phyloP scores from a whole-genome alignment of 495 filamentous ascomycete species.

The Amphirosellinia nigrospora region DNA sequence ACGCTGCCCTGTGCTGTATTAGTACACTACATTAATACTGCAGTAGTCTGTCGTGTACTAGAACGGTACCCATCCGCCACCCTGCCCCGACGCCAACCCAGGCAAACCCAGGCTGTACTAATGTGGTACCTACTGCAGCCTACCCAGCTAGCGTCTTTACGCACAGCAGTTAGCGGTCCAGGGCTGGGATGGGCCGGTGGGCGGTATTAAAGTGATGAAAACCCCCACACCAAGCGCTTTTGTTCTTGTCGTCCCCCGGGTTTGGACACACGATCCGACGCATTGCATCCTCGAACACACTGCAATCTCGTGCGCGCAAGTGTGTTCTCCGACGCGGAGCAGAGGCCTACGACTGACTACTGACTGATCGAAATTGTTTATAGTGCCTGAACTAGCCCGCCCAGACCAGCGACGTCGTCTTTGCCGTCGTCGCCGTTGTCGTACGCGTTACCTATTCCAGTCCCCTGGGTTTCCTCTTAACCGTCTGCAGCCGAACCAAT shows the following conservation, averaged over 20 bases:
- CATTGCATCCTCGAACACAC: slow-evolving; percentile 6
- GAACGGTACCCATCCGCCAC: neutral
- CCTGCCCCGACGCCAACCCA: neutral
- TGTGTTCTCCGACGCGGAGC: slow-evolving; percentile 6
- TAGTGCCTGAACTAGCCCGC: neutral
- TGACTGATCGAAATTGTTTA: slow-evolving; percentile 1
- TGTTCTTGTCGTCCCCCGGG: slow-evolving; percentile 23
- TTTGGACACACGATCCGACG: slow-evolving; percentile 10
- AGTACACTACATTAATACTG: no score
- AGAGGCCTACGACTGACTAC: neutral
- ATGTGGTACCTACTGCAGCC: slow-evolving; percentile 5
- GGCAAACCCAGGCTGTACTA: slow-evolving; percentile 7
- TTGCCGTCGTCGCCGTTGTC: no score
- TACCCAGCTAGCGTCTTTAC: slow-evolving; percentile 3
- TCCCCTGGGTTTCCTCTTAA: neutral
- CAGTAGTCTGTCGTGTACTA: no score
- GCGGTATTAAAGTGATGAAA: slow-evolving; percentile 22
- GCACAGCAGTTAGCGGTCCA: slow-evolving; percentile 11
- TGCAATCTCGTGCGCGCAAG: slow-evolving; percentile 6
- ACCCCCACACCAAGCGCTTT: slow-evolving; percentile 19
- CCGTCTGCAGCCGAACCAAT: slow-evolving; percentile 11
- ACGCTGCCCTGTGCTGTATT: neutral
- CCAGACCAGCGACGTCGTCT: neutral
- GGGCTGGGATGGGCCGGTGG: slow-evolving; percentile 14
- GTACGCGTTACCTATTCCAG: no score